phyloP scores from a whole-genome alignment of 2,329 filamentous ascomycete species.

The Ophiognomonia clavigignenti-juglandacearum region DNA sequence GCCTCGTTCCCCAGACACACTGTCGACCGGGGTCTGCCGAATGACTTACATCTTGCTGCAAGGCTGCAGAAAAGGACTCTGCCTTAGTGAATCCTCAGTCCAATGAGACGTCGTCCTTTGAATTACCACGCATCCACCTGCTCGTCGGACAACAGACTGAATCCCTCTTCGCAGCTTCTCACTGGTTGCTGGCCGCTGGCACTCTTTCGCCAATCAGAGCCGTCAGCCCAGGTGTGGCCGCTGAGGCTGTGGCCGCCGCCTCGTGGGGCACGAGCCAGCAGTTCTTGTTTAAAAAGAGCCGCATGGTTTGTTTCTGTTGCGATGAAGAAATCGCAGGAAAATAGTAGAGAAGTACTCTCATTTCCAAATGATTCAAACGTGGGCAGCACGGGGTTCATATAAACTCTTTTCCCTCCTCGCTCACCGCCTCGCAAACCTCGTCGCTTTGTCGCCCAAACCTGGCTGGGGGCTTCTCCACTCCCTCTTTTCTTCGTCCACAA shows the following conservation, averaged over 20 bases:
- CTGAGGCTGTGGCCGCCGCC: not conserved
- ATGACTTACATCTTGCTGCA: constrained; percentile 12
- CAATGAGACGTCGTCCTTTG: constrained; percentile 4
- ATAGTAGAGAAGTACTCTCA: no score
- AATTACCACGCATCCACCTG: constrained; percentile 5
- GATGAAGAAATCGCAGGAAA: no score
- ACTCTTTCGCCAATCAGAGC: constrained; percentile 15
- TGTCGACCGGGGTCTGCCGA: constrained; percentile 7
- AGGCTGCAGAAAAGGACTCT: constrained; percentile 2
- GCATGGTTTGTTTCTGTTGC: not conserved
- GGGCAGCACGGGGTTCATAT: constrained; percentile 14
- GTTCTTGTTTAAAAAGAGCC: constrained; percentile 7
- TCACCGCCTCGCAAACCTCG: constrained; percentile 11
- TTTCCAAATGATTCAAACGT: no score
- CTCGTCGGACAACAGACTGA: constrained; percentile 2
- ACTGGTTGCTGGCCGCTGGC: constrained; percentile 8
- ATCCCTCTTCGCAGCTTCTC: constrained; percentile 6
- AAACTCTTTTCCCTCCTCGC: constrained; percentile 1
- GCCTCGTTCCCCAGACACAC: no score
- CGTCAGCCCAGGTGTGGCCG: constrained; percentile 3
- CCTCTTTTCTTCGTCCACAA: no score
- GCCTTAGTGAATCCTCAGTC: not conserved
- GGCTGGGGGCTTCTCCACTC: constrained; percentile 13
- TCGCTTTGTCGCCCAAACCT: not conserved
- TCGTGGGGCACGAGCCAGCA: constrained; percentile 15